Evolutionary conservation across 371 early-diverging fungal species (phyloP), one percentile per base, ranked within the genome.

Genomic region (Synchytrium microbalum): DNA sequence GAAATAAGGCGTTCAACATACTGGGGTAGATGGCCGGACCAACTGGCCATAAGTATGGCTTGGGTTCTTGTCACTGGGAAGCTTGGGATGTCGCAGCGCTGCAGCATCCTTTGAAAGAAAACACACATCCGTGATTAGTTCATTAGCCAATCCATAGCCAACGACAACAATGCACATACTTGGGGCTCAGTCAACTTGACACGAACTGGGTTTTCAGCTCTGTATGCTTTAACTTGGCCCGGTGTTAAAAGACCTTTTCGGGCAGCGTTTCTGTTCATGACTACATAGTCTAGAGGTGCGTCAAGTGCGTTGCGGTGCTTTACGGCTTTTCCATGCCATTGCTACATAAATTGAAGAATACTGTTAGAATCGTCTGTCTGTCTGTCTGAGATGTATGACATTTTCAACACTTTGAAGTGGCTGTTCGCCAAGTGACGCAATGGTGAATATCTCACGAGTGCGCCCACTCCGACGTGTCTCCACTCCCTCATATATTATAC

Each of bases 191-290:
- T 73, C 31, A 75, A 67, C 58, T 75, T 75, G 54, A 75, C 62
- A 30, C 79, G 70, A 30, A 79, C 71, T n/a, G 79, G 79, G 64
- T 82, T 67, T 5, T 27, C 23, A 56, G 75, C 69, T 25, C 78
- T 64, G 64, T 71, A 79, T 54, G 68, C 63, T 13, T 75, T 59
- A 16, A 78, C 71, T 1, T 64, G 75, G 28, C 60, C 66, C 13
- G 82, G 75, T 13, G 66, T 62, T 25, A 70, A 67, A 58, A 79
- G 71, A 1, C 76, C 75, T 29, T 75, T 68, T 51, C 74, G 73
- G 23, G 76, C 72, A n/a, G 75, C 66, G 60, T 71, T 70, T 53
- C 77, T 69, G 69, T 82, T 82, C 82, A 82, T 82, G 33, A 80
- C 68, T 53, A 79, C 71, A 71, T 79, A 82, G 68, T 82, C 79